phyloP scores from a whole-genome alignment of 2,329 filamentous ascomycete species.

The Rugonectria rugulosa region DNA sequence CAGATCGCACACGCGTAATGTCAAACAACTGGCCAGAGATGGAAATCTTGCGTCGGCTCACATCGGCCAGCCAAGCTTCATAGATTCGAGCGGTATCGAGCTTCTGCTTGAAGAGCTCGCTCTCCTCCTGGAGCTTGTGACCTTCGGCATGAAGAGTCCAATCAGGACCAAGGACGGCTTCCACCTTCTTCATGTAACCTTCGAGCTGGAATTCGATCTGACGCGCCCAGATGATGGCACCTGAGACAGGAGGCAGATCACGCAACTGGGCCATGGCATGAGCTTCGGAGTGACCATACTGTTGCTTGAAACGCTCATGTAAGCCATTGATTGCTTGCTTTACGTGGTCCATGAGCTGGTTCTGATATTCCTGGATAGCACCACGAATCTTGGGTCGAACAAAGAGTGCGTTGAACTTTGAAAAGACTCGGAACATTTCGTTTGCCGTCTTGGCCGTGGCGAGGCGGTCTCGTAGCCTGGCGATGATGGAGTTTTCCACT shows the following conservation, averaged over 20 bases:
- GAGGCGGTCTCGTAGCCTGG: slow-evolving; percentile 86
- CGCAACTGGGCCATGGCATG: slow-evolving; percentile 98
- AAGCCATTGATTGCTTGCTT: slow-evolving; percentile 93
- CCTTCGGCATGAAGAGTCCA: slow-evolving; percentile 96
- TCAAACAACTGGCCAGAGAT: slow-evolving; percentile 93
- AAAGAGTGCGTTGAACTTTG: slow-evolving; percentile 98
- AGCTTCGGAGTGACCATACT: slow-evolving; percentile 97
- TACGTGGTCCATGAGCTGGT: slow-evolving; percentile 96
- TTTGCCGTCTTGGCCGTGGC: slow-evolving; percentile 97
- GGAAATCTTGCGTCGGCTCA: slow-evolving; percentile 85
- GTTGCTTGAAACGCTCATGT: slow-evolving; percentile 97
- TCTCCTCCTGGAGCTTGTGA: slow-evolving; percentile 90
- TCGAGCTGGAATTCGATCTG: slow-evolving; percentile 97
- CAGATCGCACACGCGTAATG: slow-evolving; percentile 86
- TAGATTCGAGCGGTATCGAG: slow-evolving; percentile 93
- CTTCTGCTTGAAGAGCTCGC: slow-evolving; percentile 94
- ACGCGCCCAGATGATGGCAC: slow-evolving; percentile 95
- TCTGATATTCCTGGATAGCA: slow-evolving; percentile 97
- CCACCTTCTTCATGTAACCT: slow-evolving; percentile 98
- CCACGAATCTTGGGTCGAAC: slow-evolving; percentile 99
- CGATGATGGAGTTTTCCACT: slow-evolving; percentile 99
- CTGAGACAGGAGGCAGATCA: slow-evolving; percentile 93
- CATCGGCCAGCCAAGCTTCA: slow-evolving; percentile 93
- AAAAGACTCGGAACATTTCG: slow-evolving; percentile 99
- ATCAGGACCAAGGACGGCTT: slow-evolving; percentile 92